Base-by-base conservation (phyloP, 352 stramenopile genomes). In the Pythium sp. region DNA sequence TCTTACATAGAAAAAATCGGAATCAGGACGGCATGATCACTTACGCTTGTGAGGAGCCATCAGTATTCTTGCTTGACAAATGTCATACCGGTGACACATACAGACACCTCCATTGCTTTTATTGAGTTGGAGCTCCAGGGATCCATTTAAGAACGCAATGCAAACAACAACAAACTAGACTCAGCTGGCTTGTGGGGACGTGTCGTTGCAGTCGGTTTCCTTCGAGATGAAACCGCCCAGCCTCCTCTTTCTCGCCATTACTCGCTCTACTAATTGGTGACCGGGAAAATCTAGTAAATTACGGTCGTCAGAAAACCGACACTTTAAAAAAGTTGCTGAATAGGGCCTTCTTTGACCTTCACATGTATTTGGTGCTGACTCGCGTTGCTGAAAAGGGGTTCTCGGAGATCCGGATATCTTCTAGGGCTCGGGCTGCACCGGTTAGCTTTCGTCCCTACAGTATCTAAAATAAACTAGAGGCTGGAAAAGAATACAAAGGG, bases 381-480 rank as follows among this genome's bases (percentile, higher is more conserved):
- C 7, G 43, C 22, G 43, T 51, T 51, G 43, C 20, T 8, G 5
- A 51, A 51, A 22, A 22, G 18, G 7, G 43, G 18, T 22, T 24
- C 3, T 12, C 7, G 2, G 43, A 51, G 43, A 51, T 51, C 18
- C 43, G 43, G 43, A 51, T 51, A 51, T 51, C 18, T 51, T 22
- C 43, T 22, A 51, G 43, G 43, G 43, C 43, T 51, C 43, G 43
- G 43, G 43, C 43, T 51, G 43, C 18, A 24, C 43, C 7, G 18
- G 43, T 51, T 51, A 51, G 6, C 0, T 51, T 51, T 11, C 18
- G 43, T 12, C 18, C 43, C 18, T 49, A 9, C 43, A 49, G 43
- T 49, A 22, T 2, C 43, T 46, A 51, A 51, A 51, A 51, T 24
- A 51, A 51, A 51, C 43, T 6, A 58, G 53, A 58, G 53, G 53